These are phyloP conservation scores for Priceomyces castillae DNA, from an alignment of 805 yeast genomes.

Conservation along the genomic window DNA sequence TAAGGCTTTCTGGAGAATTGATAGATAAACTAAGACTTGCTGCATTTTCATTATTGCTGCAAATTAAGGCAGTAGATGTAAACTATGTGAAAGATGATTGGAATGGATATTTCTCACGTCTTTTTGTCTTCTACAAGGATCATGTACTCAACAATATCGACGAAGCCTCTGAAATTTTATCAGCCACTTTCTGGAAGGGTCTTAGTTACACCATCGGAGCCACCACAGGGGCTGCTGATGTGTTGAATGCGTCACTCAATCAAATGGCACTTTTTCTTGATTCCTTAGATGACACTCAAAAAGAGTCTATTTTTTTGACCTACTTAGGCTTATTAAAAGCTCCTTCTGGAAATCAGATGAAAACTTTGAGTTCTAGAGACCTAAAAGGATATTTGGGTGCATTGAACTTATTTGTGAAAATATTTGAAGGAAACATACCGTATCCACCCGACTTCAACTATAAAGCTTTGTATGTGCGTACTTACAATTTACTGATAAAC, in stretches of 20 bases:
- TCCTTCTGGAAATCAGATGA: constrained; percentile 11
- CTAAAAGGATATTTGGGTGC: constrained; percentile 23
- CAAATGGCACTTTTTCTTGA: constrained; percentile 30
- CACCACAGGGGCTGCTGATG: constrained; percentile 43
- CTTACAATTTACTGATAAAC: constrained; percentile 56
- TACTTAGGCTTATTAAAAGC: constrained; percentile 18
- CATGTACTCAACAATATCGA: constrained; percentile 6
- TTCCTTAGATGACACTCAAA: constrained; percentile 18
- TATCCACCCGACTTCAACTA: constrained; percentile 29
- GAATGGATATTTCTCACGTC: constrained; percentile 19
- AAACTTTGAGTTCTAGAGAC: constrained; percentile 12
- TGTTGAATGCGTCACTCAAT: constrained; percentile 43
- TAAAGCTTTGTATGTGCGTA: constrained; percentile 41
- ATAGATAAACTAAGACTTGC: constrained; percentile 50
- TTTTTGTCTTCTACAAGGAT: constrained; percentile 19
- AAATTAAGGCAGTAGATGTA: constrained; percentile 11
- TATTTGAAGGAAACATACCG: constrained; percentile 37
- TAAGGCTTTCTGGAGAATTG: constrained; percentile 63
- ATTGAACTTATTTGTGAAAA: constrained; percentile 30
- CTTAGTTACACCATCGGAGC: constrained; percentile 56
- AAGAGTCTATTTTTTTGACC: constrained; percentile 10
- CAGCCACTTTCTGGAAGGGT: constrained; percentile 54
- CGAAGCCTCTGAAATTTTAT: constrained; percentile 8
- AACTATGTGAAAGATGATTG: not conserved
- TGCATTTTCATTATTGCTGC: constrained; percentile 39